Conservation (phyloP, 2,329 filamentous ascomycete genomes). For the Neofusicoccum sp. region DNA sequence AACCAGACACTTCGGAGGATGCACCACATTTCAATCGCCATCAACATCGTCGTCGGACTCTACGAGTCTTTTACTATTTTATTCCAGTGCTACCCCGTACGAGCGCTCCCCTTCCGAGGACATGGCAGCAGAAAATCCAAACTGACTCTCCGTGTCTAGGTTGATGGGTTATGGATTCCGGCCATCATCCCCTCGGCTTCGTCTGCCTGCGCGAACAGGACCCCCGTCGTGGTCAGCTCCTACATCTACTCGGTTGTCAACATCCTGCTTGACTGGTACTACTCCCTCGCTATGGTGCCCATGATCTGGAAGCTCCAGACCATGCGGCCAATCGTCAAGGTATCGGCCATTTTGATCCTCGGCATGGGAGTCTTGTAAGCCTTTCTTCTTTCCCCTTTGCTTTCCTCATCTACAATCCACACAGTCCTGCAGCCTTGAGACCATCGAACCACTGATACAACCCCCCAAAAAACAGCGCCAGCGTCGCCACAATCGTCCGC, state of each 20-base stretch:
- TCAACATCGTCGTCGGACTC: not conserved
- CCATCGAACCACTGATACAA: not conserved
- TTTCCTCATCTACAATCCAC: too few species aligned
- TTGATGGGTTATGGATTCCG: too few species aligned
- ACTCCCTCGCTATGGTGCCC: conserved; percentile 15
- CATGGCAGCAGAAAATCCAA: too few species aligned
- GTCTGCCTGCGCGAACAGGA: not conserved
- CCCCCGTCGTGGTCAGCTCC: not conserved
- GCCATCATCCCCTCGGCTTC: not conserved
- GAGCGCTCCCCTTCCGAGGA: too few species aligned
- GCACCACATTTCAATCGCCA: conserved; percentile 8
- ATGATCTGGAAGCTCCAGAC: conserved; percentile 10
- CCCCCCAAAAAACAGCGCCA: not conserved
- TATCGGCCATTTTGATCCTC: not conserved
- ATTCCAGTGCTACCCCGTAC: conserved; percentile 12
- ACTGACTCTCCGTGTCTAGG: too few species aligned
- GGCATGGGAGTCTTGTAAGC: conserved; percentile 11
- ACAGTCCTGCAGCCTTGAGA: too few species aligned
- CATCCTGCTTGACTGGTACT: conserved; percentile 20
- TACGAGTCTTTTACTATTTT: conserved; percentile 7
- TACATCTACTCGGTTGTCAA: conserved; percentile 7
- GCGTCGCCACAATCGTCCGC: conserved; percentile 7
- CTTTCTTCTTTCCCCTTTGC: too few species aligned
- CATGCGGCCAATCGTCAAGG: conserved; percentile 10
- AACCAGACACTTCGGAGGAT: not conserved